Evolutionary conservation across 208 protist species (phyloP).

Genomic region (Crithidia thermophila): DNA sequence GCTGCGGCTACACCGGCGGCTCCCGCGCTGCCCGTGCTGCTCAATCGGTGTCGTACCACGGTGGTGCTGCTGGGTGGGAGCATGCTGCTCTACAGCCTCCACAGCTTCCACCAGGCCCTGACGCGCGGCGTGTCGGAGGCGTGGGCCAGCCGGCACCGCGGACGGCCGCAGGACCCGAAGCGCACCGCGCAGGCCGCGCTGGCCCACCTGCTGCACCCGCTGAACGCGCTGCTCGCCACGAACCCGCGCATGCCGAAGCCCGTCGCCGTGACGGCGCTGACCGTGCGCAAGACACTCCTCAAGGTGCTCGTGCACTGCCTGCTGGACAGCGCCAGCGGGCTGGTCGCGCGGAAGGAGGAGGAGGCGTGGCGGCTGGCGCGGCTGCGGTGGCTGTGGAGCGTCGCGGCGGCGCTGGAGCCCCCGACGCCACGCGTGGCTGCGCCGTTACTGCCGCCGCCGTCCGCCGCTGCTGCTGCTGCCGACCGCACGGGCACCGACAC

Average conservation of each 20-base stretch:
- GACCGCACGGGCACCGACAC: background rate
- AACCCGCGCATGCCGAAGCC: constrained; percentile 33
- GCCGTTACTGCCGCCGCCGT: constrained; percentile 1
- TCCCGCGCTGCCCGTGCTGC: background rate
- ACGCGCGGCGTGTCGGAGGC: constrained; percentile 9
- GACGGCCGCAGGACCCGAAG: background rate
- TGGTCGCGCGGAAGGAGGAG: constrained; percentile 27
- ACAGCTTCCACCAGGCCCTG: constrained; percentile 22
- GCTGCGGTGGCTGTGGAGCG: constrained; percentile 50
- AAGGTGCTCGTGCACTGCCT: constrained; percentile 68
- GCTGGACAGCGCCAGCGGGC: constrained; percentile 49
- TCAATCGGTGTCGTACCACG: constrained; percentile 31
- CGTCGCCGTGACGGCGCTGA: constrained; percentile 21
- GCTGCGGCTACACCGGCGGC: background rate
- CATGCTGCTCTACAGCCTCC: constrained; percentile 56
- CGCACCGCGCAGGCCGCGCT: constrained; percentile 12
- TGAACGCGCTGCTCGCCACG: constrained; percentile 46
- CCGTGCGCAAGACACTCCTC: constrained; percentile 42
- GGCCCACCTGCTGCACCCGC: constrained; percentile 24
- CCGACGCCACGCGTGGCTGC: constrained; percentile 21
- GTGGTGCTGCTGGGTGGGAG: constrained; percentile 68
- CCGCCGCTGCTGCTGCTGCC: background rate
- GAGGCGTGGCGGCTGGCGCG: constrained; percentile 31
- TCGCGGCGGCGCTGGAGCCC: constrained; percentile 48
- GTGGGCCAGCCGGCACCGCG: background rate